Conservation (phyloP, 2,329 filamentous ascomycete genomes). For the Falciphora oryzae region DNA sequence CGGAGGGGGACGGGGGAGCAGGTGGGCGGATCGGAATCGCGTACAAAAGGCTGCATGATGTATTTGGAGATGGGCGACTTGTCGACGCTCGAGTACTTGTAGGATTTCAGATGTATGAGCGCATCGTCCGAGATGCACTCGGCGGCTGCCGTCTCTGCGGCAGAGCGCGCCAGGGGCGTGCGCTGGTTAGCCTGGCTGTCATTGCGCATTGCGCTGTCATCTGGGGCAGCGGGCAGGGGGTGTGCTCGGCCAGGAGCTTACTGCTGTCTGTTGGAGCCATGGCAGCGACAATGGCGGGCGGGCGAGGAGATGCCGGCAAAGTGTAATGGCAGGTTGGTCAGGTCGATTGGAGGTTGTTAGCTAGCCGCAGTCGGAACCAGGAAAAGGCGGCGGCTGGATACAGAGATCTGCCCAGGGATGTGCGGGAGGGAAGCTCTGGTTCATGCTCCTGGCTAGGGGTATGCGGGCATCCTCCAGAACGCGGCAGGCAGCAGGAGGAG, state of each 20-base stretch:
- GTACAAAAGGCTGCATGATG: conserved; percentile 90
- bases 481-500: neutral
- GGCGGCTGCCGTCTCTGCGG: conserved; percentile 48
- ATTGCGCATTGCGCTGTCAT: neutral
- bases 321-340: neutral
- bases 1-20: conserved; percentile 13
- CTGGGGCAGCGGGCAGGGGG: neutral
- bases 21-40: conserved; percentile 26
- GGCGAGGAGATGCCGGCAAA: neutral
- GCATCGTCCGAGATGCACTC: conserved; percentile 85
- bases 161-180: neutral
- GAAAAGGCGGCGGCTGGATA: neutral
- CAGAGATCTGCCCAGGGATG: neutral
- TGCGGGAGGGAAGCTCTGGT: neutral
- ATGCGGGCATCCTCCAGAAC: neutral
- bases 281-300: conserved; percentile 11
- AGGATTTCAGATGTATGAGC: conserved; percentile 82
- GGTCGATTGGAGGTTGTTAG: neutral
- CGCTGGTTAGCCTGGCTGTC: conserved; percentile 6
- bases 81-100: conserved; percentile 97
- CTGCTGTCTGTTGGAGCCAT: conserved; percentile 36
- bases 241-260: conserved; percentile 14
- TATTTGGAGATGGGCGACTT: conserved; percentile 91
- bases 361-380: neutral
- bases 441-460: neutral